Percentiles rank a stretch among this genome's conserved stretches.
These are phyloP conservation scores for Xylariomycetidae sp. DNA, from an alignment of 2,329 filamentous ascomycete species.

Conservation along the genomic window DNA sequence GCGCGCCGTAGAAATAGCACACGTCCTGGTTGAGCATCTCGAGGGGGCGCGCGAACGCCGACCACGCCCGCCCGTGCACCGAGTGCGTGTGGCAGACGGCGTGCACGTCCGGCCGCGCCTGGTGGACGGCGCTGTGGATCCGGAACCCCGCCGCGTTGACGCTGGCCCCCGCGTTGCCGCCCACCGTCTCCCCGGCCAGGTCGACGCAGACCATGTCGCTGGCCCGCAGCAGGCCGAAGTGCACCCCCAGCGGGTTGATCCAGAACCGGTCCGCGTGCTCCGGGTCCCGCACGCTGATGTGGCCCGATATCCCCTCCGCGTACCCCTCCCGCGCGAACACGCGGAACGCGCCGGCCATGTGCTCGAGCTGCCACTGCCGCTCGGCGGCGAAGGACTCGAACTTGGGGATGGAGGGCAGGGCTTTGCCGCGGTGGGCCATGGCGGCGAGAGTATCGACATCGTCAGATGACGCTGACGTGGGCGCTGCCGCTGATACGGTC, in stretches of 20 bases:
- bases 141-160: conserved; percentile 58
- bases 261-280: conserved; percentile 56
- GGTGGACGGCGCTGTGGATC: conserved; percentile 54
- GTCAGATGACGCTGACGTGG: background rate
- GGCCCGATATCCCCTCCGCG: conserved; percentile 60
- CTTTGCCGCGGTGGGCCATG: background rate
- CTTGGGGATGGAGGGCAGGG: conserved; percentile 39
- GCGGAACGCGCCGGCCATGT: conserved; percentile 54
- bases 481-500: background rate
- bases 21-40: conserved; percentile 57
- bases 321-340: conserved; percentile 54
- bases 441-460: background rate
- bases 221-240: conserved; percentile 58
- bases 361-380: conserved; percentile 49
- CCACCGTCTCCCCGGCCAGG: conserved; percentile 53
- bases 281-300: conserved; percentile 61
- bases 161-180: conserved; percentile 44
- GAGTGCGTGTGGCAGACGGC: conserved; percentile 56
- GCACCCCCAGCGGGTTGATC: conserved; percentile 47
- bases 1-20: conserved; percentile 49
- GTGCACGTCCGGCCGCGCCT: conserved; percentile 49
- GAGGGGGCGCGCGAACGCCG: conserved; percentile 45
- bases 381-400: conserved; percentile 47
- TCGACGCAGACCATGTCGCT: conserved; percentile 41
- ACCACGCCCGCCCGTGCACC: conserved; percentile 53